Percentiles rank a stretch among this genome's conserved stretches.
Evolutionary conservation across 2,329 filamentous ascomycete genomes (phyloP).

Genomic region (Penicillium crustosum): DNA sequence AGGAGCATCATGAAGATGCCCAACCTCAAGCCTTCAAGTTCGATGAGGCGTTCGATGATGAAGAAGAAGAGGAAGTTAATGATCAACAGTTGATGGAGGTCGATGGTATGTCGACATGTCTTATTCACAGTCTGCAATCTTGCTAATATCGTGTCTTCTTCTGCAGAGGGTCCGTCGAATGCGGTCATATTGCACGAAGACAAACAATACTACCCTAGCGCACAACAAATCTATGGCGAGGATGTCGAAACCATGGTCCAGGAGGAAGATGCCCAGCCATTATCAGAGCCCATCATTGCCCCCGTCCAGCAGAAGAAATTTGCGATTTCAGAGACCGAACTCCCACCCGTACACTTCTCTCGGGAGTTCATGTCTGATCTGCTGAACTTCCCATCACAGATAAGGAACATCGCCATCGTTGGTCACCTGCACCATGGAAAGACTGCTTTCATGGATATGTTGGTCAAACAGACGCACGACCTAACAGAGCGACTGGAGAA

Average conservation of each 20-base stretch:
- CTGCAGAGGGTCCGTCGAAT: conserved; percentile 84
- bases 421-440: conserved; percentile 97
- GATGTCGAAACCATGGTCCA: conserved; percentile 95
- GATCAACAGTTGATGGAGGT: conserved; percentile 92
- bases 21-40: conserved; percentile 77
- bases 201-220: conserved; percentile 99
- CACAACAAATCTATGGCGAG: conserved; percentile 88
- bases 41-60: conserved; percentile 67
- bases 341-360: conserved; percentile 84
- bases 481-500: conserved; percentile 75
- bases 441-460: conserved; percentile 97
- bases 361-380: conserved; percentile 91
- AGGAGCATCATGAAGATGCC: conserved; percentile 72
- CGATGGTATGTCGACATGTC: conserved; percentile 59
- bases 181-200: conserved; percentile 98
- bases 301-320: conserved; percentile 96
- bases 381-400: conserved; percentile 94
- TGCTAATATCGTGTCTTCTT: conserved; percentile 35
- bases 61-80: conserved; percentile 59
- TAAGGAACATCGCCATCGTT: conserved; percentile 85
- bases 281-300: conserved; percentile 89
- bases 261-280: conserved; percentile 92
- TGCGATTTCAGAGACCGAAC: conserved; percentile 84
- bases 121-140: neutral
- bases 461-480: conserved; percentile 93